A percentile compares a stretch with the other conserved stretches of the same genome.
Evolutionary conservation across 805 yeast species (phyloP).

Genomic region (Metschnikowia koreensis): DNA sequence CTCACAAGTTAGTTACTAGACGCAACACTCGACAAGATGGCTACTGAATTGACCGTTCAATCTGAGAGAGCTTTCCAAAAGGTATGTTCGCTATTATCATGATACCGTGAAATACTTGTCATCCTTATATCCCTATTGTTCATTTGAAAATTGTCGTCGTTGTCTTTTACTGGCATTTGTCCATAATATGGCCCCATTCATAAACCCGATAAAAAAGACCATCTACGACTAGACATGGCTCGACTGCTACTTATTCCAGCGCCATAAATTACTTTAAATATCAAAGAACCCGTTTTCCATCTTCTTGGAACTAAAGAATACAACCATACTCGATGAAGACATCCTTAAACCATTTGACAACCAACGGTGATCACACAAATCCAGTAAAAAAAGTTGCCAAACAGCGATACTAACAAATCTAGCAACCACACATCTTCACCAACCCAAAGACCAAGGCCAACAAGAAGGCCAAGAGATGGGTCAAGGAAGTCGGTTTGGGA

Average conservation of each 20-base stretch:
- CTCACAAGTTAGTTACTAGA: conserved; percentile 14
- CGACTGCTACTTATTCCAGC: too few relatives aligned
- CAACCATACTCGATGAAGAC: neutral
- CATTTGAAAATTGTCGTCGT: neutral
- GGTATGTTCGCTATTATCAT: conserved; percentile 53
- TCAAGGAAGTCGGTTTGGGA: conserved; percentile 99
- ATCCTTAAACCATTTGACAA: neutral
- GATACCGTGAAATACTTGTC: neutral
- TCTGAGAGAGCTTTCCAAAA: conserved; percentile 99
- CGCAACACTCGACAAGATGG: conserved; percentile 59
- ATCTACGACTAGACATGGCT: too few relatives aligned
- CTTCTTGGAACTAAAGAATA: too few relatives aligned
- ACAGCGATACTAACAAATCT: conserved; percentile 38
- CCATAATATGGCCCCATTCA: too few relatives aligned
- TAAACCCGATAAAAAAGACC: too few relatives aligned
- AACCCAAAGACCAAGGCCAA: conserved; percentile 99
- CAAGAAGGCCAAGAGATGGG: conserved; percentile 99
- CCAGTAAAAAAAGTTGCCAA: neutral
- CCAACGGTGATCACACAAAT: too few relatives aligned
- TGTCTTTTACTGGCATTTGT: neutral
- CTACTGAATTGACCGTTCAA: conserved; percentile 99
- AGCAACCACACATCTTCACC: conserved; percentile 99
- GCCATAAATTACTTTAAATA: too few relatives aligned
- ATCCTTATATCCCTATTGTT: neutral
- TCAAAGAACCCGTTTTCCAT: too few relatives aligned